These are phyloP conservation scores for Neurospora tetraspora DNA, from an alignment of 495 filamentous ascomycete genomes.

Conservation along the genomic window DNA sequence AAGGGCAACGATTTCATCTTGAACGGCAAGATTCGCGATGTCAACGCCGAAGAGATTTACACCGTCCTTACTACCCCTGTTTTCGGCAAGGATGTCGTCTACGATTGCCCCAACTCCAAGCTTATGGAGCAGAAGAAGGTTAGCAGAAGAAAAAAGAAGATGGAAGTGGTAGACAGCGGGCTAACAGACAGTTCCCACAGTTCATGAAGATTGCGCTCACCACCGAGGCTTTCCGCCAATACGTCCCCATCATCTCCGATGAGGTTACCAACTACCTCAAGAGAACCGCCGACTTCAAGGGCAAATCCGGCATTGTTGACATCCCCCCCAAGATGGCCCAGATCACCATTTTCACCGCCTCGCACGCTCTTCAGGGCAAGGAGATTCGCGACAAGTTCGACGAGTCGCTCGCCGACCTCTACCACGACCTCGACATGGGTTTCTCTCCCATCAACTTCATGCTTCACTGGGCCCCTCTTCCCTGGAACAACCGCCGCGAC, in stretches of 20 bases:
- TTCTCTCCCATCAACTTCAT: slow-evolving; percentile 79
- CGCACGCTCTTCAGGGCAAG: slow-evolving; percentile 68
- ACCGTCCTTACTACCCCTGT: slow-evolving; percentile 73
- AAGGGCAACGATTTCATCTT: slow-evolving; percentile 80
- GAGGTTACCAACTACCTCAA: slow-evolving; percentile 66
- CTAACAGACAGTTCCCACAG: slow-evolving; percentile 26
- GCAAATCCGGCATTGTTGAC: slow-evolving; percentile 51
- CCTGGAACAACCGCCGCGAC: slow-evolving; percentile 72
- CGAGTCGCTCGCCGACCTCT: slow-evolving; percentile 60
- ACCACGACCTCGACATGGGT: slow-evolving; percentile 77
- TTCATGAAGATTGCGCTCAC: slow-evolving; percentile 84
- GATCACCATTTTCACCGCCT: slow-evolving; percentile 78
- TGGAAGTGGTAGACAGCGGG: not conserved
- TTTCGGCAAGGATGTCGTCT: slow-evolving; percentile 78
- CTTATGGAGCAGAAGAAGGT: slow-evolving; percentile 37
- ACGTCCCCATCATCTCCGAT: slow-evolving; percentile 68
- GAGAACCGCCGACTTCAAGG: slow-evolving; percentile 55
- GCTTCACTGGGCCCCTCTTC: slow-evolving; percentile 78
- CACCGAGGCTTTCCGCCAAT: slow-evolving; percentile 61
- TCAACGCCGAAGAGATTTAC: slow-evolving; percentile 77
- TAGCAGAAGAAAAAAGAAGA: not conserved
- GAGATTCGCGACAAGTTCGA: slow-evolving; percentile 70
- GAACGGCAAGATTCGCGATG: slow-evolving; percentile 73
- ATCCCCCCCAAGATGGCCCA: slow-evolving; percentile 65
- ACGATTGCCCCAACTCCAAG: slow-evolving; percentile 80